Percentiles rank a stretch among this genome's conserved stretches.
Evolutionary conservation across 495 filamentous ascomycete genomes (phyloP).

Genomic region (Podospora fimiseda): DNA sequence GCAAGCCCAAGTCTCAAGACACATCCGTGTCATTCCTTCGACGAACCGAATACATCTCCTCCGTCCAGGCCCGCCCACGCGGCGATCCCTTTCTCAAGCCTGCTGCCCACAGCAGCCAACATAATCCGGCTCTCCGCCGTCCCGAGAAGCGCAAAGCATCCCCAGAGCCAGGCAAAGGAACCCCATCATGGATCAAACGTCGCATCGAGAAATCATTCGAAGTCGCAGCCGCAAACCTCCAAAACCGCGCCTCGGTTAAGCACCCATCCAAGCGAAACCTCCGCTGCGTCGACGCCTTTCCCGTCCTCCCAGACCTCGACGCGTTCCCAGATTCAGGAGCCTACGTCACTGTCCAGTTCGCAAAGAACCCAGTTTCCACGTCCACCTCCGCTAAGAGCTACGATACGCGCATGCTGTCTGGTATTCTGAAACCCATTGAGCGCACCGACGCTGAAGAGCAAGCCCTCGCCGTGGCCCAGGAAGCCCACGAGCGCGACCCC

Average conservation of each 20-base stretch:
- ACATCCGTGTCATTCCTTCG: conserved; percentile 85
- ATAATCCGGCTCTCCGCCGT: conserved; percentile 32
- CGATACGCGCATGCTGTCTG: conserved; percentile 75
- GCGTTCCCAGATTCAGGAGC: conserved; percentile 80
- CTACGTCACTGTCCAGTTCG: conserved; percentile 85
- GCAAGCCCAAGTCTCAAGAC: conserved; percentile 61
- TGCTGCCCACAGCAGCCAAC: conserved; percentile 31
- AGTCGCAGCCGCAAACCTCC: conserved; percentile 56
- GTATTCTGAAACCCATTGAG: conserved; percentile 63
- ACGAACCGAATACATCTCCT: conserved; percentile 91
- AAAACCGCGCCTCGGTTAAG: conserved; percentile 66
- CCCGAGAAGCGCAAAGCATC: conserved; percentile 36
- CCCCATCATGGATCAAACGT: conserved; percentile 71
- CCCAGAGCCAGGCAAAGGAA: conserved; percentile 56
- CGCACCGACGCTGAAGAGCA: conserved; percentile 45
- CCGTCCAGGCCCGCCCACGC: conserved; percentile 39
- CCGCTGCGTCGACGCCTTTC: conserved; percentile 70
- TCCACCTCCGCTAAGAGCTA: conserved; percentile 53
- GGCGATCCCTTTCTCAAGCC: conserved; percentile 32
- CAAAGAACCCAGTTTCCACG: conserved; percentile 64
- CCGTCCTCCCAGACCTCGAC: conserved; percentile 80
- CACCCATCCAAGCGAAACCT: conserved; percentile 80
- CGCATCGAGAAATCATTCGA: conserved; percentile 83
- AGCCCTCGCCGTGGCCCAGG: conserved; percentile 44
- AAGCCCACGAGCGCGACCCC: conserved; percentile 59